These are phyloP conservation scores for Pseudocercospora pini-densiflorae DNA, from an alignment of 2,329 filamentous ascomycete genomes.

Conservation along the genomic window DNA sequence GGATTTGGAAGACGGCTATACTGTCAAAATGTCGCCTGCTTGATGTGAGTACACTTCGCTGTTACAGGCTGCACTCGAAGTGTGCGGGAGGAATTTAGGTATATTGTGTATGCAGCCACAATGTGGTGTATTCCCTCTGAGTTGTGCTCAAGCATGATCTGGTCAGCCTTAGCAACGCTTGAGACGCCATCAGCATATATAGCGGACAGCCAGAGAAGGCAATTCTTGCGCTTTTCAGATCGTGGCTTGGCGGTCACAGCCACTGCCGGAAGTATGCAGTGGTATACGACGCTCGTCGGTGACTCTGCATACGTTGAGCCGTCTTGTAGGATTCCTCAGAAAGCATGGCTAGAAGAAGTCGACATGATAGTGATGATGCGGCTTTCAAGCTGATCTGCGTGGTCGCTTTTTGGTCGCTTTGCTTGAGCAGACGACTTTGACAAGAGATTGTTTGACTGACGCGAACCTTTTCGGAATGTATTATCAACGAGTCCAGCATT, in stretches of 20 bases:
- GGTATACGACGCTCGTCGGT: neutral
- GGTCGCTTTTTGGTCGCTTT: too few relatives aligned
- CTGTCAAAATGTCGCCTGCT: neutral
- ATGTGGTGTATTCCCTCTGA: neutral
- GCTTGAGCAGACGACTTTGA: too few relatives aligned
- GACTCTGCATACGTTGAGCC: neutral
- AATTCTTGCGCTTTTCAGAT: too few relatives aligned
- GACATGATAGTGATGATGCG: neutral
- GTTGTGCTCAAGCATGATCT: neutral
- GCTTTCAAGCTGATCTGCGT: too few relatives aligned
- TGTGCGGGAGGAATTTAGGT: neutral
- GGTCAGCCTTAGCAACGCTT: neutral
- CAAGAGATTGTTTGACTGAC: too few relatives aligned
- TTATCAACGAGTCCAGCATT: too few relatives aligned
- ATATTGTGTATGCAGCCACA: neutral
- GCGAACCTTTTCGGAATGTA: too few relatives aligned
- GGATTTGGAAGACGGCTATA: slow-evolving; percentile 1
- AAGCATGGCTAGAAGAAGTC: neutral
- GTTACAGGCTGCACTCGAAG: neutral
- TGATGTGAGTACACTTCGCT: neutral
- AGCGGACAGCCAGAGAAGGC: neutral
- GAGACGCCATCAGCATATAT: neutral
- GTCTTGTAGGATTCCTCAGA: neutral
- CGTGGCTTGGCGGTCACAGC: neutral
- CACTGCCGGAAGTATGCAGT: neutral